phyloP scores from a whole-genome alignment of 768 basidiomycete species.

The Suillus discolor region DNA sequence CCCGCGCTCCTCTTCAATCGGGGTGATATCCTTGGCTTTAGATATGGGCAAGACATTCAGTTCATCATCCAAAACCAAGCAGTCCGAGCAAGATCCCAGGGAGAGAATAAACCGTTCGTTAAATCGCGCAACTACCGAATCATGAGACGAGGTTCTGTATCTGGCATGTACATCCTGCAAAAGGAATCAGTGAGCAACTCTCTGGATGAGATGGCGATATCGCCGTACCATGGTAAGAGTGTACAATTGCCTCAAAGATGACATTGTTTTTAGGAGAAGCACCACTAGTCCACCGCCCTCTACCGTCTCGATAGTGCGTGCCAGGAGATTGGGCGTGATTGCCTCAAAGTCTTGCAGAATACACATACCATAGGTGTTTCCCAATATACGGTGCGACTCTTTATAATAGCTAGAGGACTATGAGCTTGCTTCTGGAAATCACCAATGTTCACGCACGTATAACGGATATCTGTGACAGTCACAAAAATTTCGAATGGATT shows the following conservation, averaged over 20 bases:
- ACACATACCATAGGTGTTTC: constrained; percentile 97
- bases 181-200: background rate
- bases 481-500: constrained; percentile 98
- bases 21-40: constrained; percentile 87
- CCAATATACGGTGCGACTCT: constrained; percentile 94
- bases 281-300: constrained; percentile 93
- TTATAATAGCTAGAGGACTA: constrained; percentile 79
- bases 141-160: constrained; percentile 91
- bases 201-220: constrained; percentile 7
- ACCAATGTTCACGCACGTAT: constrained; percentile 67
- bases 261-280: constrained; percentile 92
- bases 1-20: constrained; percentile 53
- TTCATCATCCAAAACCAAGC: constrained; percentile 95
- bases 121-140: constrained; percentile 89
- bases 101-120: constrained; percentile 99
- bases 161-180: constrained; percentile 93
- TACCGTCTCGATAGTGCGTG: constrained; percentile 96
- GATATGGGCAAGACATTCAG: constrained; percentile 97
- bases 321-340: constrained; percentile 94
- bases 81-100: constrained; percentile 89
- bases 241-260: constrained; percentile 87
- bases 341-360: constrained; percentile 98
- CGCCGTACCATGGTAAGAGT: constrained; percentile 80
- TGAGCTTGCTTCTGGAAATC: background rate
- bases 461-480: constrained; percentile 97